Conservation (phyloP, 1,139 yeast genomes). For the Taiozyma sp. region DNA sequence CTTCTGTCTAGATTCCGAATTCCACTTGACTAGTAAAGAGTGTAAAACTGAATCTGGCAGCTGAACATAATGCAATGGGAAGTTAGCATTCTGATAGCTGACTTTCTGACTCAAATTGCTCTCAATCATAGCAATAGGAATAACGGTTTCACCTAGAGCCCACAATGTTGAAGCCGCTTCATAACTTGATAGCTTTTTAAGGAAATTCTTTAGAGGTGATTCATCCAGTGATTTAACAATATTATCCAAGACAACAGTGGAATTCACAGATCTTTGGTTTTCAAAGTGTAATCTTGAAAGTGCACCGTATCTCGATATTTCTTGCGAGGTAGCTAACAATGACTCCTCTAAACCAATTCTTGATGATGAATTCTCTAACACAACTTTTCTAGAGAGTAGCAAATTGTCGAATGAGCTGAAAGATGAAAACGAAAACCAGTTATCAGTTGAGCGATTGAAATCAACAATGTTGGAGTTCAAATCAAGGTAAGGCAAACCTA, state of each 20-base stretch:
- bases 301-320: slow-evolving; percentile 38
- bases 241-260: slow-evolving; percentile 42
- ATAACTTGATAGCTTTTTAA: slow-evolving; percentile 34
- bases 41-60: slow-evolving; percentile 33
- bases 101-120: slow-evolving; percentile 14
- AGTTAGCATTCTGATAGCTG: not conserved
- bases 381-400: slow-evolving; percentile 34
- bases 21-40: slow-evolving; percentile 67
- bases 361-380: slow-evolving; percentile 8
- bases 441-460: slow-evolving; percentile 9
- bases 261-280: slow-evolving; percentile 45
- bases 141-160: slow-evolving; percentile 48
- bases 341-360: slow-evolving; percentile 16
- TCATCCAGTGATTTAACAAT: slow-evolving; percentile 21
- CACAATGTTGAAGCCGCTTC: slow-evolving; percentile 56
- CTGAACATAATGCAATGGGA: slow-evolving; percentile 25
- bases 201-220: not conserved
- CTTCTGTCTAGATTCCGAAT: slow-evolving; percentile 65
- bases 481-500: slow-evolving; percentile 1
- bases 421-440: slow-evolving; percentile 38
- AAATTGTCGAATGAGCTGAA: slow-evolving; percentile 37
- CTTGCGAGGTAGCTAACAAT: slow-evolving; percentile 32
- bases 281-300: slow-evolving; percentile 34
- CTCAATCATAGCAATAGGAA: slow-evolving; percentile 50
- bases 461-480: slow-evolving; percentile 9